Evolutionary conservation across 768 basidiomycete species (phyloP), one percentile per base, ranked within the genome.

Genomic region (Phlebiopsis flavidoalba): DNA sequence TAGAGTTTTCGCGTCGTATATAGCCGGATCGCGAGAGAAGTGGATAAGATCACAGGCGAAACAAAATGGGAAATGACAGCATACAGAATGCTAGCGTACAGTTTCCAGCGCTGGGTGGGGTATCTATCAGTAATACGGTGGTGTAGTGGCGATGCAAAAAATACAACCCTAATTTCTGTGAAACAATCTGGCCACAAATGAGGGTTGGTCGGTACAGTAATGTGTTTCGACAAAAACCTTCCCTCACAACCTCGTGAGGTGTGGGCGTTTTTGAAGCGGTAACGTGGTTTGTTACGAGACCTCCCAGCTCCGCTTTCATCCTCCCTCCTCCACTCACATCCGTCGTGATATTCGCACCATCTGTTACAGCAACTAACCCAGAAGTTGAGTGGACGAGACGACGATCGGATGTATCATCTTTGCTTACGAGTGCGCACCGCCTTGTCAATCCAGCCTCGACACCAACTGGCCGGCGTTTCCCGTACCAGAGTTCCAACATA

Each of bases 261-360:
- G 40, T 12, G 17, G n/a, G 40, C 40, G 12, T 43, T 17, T 3
- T 17, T 3, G 40, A 17, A 3, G 40, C 12, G 17, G 17, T 43
- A 12, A n/a, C 40, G 40, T 43, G 12, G 40, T 43, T 43, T 43
- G 40, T 3, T 17, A 2, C 11, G 40, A 36, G 61, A n/a, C 82
- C 66, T 84, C 84, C 60, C n/a, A n/a, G n/a, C n/a, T 71, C 64
- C 22, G 84, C 85, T 63, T 77, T 79, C 49, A 64, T 59, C n/a
- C 51, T 75, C 76, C 63, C 91, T 77, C 92, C 92, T 77, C 92
- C 92, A 95, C 74, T 95, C 93, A 67, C 93, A 95, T 12, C 83
- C 85, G 2, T 79, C 73, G 35, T 74, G 73, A 68, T 92, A 94
- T 72, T 93, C 91, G 67, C 91, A 94, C 14, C 80, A 77, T 50